Percentiles rank a stretch among this genome's conserved stretches.
These are phyloP conservation scores for Polyporus arcularius DNA, from an alignment of 768 basidiomycete genomes.

Conservation along the genomic window DNA sequence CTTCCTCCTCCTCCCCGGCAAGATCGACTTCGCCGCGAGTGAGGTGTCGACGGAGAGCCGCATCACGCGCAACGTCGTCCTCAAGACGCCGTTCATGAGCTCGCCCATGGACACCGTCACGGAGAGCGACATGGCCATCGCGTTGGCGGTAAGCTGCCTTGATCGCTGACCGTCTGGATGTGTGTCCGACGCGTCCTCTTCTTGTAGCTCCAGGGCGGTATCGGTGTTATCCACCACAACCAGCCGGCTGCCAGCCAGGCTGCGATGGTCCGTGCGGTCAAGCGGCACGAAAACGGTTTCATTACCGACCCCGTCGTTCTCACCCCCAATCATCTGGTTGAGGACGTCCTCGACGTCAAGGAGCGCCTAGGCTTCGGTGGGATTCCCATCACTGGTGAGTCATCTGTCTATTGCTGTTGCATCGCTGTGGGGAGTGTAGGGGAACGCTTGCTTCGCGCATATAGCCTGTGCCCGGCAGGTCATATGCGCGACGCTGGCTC, in stretches of 20 bases:
- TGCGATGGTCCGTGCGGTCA: constrained; percentile 96
- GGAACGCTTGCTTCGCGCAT: too few species aligned
- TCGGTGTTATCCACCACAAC: constrained; percentile 99
- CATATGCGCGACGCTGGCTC: too few species aligned
- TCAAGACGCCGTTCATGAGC: constrained; percentile 96
- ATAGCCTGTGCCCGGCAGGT: too few species aligned
- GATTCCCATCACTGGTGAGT: constrained; percentile 95
- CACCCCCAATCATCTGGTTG: constrained; percentile 73
- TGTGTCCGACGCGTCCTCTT: constrained; percentile 20
- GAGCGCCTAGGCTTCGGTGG: constrained; percentile 91
- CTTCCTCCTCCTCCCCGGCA: constrained; percentile 91
- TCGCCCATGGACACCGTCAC: constrained; percentile 99
- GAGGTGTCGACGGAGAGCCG: constrained; percentile 81
- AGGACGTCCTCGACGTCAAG: constrained; percentile 93
- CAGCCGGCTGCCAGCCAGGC: constrained; percentile 84
- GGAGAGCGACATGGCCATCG: constrained; percentile 90
- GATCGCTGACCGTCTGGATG: constrained; percentile 2
- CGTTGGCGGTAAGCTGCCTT: constrained; percentile 73
- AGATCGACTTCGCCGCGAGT: constrained; percentile 88
- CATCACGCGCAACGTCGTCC: constrained; percentile 85
- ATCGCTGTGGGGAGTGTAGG: too few species aligned
- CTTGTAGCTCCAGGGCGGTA: constrained; percentile 82
- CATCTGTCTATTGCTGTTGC: not conserved
- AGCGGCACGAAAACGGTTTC: constrained; percentile 98
- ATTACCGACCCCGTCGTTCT: constrained; percentile 94